Evolutionary conservation across 305 asterid genomes (phyloP).

Genomic region (Striga hermonthica): DNA sequence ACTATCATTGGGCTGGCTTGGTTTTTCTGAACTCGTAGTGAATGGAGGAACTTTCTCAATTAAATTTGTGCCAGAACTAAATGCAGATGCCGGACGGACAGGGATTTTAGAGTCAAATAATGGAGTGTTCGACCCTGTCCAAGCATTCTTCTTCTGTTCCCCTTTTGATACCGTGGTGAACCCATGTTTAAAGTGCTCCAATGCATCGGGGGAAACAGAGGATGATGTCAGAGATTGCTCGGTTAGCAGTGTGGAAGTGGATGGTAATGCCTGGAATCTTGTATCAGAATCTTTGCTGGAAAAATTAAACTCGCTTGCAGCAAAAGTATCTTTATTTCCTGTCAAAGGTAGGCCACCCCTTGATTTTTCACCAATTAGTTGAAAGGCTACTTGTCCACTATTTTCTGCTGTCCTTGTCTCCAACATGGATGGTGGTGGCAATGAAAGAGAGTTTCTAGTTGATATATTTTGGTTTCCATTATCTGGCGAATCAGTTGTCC

Average conservation of each 20-base stretch:
- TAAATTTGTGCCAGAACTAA: constrained; percentile 37
- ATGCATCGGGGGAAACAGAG: constrained; percentile 38
- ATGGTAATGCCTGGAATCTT: constrained; percentile 28
- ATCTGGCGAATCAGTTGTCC: constrained; percentile 42
- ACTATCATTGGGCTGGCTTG: constrained; percentile 36
- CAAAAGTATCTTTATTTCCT: constrained; percentile 33
- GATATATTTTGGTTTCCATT: constrained; percentile 37
- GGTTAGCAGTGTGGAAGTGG: constrained; percentile 37
- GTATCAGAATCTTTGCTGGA: constrained; percentile 38
- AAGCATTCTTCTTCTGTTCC: constrained; percentile 41
- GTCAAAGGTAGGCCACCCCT: constrained; percentile 32
- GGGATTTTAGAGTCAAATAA: constrained; percentile 36
- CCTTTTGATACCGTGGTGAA: constrained; percentile 33
- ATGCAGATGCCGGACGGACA: constrained; percentile 34
- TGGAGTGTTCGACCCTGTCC: constrained; percentile 29
- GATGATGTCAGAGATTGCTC: constrained; percentile 37
- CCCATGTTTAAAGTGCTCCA: constrained; percentile 35
- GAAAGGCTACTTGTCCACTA: constrained; percentile 34
- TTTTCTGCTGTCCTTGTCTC: constrained; percentile 32
- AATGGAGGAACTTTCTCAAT: constrained; percentile 39
- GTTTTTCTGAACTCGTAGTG: constrained; percentile 33
- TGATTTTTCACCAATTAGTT: constrained; percentile 39
- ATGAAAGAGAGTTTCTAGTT: constrained; percentile 30
- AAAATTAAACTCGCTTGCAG: constrained; percentile 37
- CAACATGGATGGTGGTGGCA: constrained; percentile 36